A percentile compares a stretch with the other conserved stretches of the same genome.
phyloP scores from a whole-genome alignment of 2,329 filamentous ascomycete genomes.

The Neocucurbitaria cava region DNA sequence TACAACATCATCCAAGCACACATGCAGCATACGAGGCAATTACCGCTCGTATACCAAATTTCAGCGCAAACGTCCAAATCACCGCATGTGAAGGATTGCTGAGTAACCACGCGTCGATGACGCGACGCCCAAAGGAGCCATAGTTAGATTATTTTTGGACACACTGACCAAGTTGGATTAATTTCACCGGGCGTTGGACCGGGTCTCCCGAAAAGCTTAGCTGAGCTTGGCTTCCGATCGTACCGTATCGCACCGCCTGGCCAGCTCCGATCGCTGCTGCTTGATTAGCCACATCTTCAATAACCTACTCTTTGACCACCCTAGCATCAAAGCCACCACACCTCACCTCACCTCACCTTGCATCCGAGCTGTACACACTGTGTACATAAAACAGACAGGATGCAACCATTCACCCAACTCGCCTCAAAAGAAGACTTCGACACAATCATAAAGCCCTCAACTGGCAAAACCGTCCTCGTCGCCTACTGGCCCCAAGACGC shows the following conservation, averaged over 20 bases:
- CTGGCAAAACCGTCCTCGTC: constrained; percentile 27
- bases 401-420: constrained; percentile 20
- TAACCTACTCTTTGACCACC: background rate
- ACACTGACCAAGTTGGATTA: no score
- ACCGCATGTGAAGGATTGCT: background rate
- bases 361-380: no score
- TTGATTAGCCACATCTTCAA: background rate
- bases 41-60: background rate
- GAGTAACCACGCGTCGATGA: background rate
- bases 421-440: constrained; percentile 23
- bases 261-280: background rate
- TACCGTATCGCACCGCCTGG: background rate
- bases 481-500: constrained; percentile 32
- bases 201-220: background rate
- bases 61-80: background rate
- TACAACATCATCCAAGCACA: no score
- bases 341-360: background rate
- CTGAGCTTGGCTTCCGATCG: background rate
- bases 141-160: no score
- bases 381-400: constrained; percentile 1
- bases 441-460: constrained; percentile 19
- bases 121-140: no score
- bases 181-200: no score
- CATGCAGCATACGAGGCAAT: background rate
- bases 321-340: background rate